phyloP scores from a whole-genome alignment of 768 basidiomycete species.

The Lactarius akahatsu region DNA sequence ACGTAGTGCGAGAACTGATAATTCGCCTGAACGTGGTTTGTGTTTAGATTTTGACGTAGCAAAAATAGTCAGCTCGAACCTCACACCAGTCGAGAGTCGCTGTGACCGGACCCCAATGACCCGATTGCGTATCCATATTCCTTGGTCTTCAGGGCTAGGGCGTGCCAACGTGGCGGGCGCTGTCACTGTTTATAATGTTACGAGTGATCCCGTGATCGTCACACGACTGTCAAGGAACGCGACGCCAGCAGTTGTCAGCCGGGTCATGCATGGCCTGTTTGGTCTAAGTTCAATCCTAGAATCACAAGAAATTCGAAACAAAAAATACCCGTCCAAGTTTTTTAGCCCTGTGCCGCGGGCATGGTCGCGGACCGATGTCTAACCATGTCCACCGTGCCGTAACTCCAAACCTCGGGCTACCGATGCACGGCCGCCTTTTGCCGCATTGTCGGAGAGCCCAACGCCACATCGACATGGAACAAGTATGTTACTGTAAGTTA shows the following conservation, averaged over 20 bases:
- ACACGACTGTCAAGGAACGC: too few relatives aligned
- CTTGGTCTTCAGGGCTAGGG: background rate
- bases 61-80: slow-evolving; percentile 37
- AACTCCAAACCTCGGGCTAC: too few relatives aligned
- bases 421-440: background rate
- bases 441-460: background rate
- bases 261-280: too few relatives aligned
- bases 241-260: too few relatives aligned
- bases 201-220: background rate
- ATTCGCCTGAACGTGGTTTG: slow-evolving; percentile 51
- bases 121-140: background rate
- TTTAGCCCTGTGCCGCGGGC: background rate
- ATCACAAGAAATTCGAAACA: too few relatives aligned
- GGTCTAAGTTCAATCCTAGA: too few relatives aligned
- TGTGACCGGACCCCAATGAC: slow-evolving; percentile 59
- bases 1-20: slow-evolving; percentile 77
- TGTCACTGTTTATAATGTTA: too few relatives aligned
- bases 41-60: background rate
- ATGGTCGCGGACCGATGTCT: too few relatives aligned
- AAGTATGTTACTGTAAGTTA: slow-evolving; percentile 32
- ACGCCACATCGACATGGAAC: slow-evolving; percentile 41
- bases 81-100: slow-evolving; percentile 77
- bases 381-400: too few relatives aligned
- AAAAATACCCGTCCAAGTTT: background rate
- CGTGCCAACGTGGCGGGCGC: too few relatives aligned